These are phyloP conservation scores for Ophiostoma himal-ulmi DNA, from an alignment of 2,329 filamentous ascomycete species.

Conservation along the genomic window DNA sequence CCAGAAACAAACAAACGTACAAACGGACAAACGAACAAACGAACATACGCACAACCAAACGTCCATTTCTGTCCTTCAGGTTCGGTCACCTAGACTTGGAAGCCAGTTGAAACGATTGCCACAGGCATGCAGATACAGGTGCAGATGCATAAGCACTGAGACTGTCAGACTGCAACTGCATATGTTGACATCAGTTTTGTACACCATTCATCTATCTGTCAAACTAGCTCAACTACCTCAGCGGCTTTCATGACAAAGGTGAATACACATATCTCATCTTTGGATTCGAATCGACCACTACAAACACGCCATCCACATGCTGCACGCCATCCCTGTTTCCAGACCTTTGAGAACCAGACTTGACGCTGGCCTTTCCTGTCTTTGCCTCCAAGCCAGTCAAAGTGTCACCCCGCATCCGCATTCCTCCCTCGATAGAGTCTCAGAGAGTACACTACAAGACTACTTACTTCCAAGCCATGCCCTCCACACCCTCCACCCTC, in stretches of 20 bases:
- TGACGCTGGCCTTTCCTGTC: neutral
- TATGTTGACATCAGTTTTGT: neutral
- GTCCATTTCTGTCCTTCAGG: neutral
- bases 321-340: neutral
- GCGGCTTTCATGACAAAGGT: neutral
- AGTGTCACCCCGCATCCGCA: constrained; percentile 1
- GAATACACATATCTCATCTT: too few relatives aligned
- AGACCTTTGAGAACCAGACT: constrained; percentile 6
- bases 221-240: neutral
- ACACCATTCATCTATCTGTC: neutral
- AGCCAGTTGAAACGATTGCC: neutral
- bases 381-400: neutral
- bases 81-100: neutral
- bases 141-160: constrained; percentile 7
- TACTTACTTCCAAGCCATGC: neutral
- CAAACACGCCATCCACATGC: neutral
- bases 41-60: neutral
- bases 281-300: neutral
- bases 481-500: constrained; percentile 1
- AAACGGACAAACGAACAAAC: neutral
- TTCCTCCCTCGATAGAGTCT: neutral
- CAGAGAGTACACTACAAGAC: neutral
- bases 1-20: neutral
- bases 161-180: constrained; percentile 1
- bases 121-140: neutral